These are phyloP conservation scores for Suillus subalutaceus DNA, from an alignment of 768 basidiomycete species.

Conservation along the genomic window DNA sequence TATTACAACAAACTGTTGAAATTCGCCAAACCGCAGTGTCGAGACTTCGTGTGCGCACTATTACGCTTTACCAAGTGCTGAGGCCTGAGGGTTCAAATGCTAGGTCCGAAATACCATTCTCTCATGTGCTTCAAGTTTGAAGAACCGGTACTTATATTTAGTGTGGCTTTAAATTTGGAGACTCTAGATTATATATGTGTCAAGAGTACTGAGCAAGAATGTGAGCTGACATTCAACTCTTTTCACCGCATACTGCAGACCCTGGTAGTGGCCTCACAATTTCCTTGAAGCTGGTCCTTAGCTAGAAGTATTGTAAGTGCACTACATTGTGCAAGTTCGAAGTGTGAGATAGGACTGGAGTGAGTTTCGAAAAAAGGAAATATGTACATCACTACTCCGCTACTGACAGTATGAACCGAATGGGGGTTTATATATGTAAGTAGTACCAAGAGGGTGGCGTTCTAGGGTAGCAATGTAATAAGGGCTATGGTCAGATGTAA, in stretches of 20 bases:
- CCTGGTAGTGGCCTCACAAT: neutral
- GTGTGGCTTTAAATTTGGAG: neutral
- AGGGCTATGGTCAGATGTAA: too few relatives aligned
- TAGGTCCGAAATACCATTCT: neutral
- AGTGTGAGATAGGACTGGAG: too few relatives aligned
- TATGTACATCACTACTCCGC: too few relatives aligned
- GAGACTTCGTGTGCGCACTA: neutral
- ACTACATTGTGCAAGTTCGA: too few relatives aligned
- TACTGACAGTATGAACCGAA: too few relatives aligned
- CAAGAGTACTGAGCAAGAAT: neutral
- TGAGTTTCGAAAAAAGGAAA: too few relatives aligned
- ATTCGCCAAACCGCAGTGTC: neutral
- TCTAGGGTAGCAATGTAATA: too few relatives aligned
- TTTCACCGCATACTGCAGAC: too few relatives aligned
- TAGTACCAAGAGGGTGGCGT: too few relatives aligned
- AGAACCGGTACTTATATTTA: neutral
- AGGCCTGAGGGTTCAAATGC: neutral
- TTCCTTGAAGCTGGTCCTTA: neutral
- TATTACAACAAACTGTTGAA: neutral
- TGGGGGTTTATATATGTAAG: too few relatives aligned
- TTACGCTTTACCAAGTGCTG: neutral
- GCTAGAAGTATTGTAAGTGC: constrained; percentile 28
- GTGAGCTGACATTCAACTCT: neutral
- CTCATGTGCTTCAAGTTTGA: neutral
- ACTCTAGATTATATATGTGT: neutral